A percentile compares a stretch with the other conserved stretches of the same genome.
These are phyloP conservation scores for Starmerella asiatica DNA, from an alignment of 805 yeast genomes.

Conservation along the genomic window DNA sequence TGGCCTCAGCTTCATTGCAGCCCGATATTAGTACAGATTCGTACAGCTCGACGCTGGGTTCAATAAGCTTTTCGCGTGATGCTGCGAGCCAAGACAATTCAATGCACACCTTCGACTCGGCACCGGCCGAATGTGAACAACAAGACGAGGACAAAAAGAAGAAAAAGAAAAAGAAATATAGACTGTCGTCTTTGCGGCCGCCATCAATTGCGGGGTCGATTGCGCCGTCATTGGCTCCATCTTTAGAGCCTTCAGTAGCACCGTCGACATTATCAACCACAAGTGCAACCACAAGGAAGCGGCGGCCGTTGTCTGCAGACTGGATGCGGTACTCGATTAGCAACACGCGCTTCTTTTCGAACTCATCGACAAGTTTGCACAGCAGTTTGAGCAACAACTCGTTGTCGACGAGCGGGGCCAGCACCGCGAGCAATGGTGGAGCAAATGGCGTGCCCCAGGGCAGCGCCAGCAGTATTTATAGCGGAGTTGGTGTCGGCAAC, in stretches of 20 bases:
- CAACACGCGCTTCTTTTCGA: slow-evolving; percentile 12
- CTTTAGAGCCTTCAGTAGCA: too few species aligned
- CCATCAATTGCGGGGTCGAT: background rate
- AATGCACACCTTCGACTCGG: too few species aligned
- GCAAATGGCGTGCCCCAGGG: background rate
- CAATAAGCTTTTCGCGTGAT: too few species aligned
- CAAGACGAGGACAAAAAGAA: too few species aligned
- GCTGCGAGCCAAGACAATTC: too few species aligned
- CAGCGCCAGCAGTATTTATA: background rate
- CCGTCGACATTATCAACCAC: too few species aligned
- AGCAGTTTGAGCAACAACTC: background rate
- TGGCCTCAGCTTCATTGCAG: background rate
- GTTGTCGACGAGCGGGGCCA: background rate
- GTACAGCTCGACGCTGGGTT: too few species aligned
- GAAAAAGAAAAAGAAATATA: too few species aligned
- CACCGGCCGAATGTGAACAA: too few species aligned
- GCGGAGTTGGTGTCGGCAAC: background rate
- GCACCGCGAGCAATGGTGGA: background rate
- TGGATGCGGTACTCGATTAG: slow-evolving; percentile 11
- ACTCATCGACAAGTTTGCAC: slow-evolving; percentile 3
- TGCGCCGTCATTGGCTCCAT: background rate
- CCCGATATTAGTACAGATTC: too few species aligned
- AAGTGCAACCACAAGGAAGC: slow-evolving; percentile 2
- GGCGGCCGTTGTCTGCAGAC: slow-evolving; percentile 11
- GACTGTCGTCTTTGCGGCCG: too few species aligned